These are phyloP conservation scores for Saussurea involucrata DNA, from an alignment of 129 eudicot genomes.

Conservation along the genomic window DNA sequence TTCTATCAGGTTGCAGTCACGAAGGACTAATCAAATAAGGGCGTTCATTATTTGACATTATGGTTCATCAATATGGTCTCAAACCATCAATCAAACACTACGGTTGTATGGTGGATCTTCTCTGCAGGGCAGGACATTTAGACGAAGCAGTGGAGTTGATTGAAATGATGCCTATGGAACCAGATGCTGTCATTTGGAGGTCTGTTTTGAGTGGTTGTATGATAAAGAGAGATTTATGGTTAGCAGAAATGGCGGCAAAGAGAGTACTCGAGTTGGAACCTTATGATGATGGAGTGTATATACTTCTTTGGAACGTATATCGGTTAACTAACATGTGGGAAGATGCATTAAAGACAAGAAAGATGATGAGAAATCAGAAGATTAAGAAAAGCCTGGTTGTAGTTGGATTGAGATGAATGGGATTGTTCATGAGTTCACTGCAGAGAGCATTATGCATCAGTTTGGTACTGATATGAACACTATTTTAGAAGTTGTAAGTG, in stretches of 20 bases:
- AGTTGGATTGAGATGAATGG: slow-evolving; percentile 65
- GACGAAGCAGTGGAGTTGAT: slow-evolving; percentile 43
- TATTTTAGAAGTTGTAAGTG: neutral
- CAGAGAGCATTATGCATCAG: slow-evolving; percentile 23
- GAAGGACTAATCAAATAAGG: slow-evolving; percentile 43
- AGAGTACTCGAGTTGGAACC: slow-evolving; percentile 50
- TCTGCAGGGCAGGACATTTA: slow-evolving; percentile 45
- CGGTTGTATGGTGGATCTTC: slow-evolving; percentile 62
- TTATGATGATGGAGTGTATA: slow-evolving; percentile 44
- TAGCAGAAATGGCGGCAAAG: slow-evolving; percentile 46
- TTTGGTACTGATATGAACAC: neutral
- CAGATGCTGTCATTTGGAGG: slow-evolving; percentile 71
- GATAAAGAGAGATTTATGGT: slow-evolving; percentile 26
- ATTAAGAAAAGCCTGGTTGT: slow-evolving; percentile 57
- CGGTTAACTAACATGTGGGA: slow-evolving; percentile 37
- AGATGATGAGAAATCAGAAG: slow-evolving; percentile 49
- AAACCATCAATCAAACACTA: slow-evolving; percentile 43
- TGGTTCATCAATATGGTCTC: slow-evolving; percentile 21
- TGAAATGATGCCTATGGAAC: slow-evolving; percentile 47
- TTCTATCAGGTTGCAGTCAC: slow-evolving; percentile 50
- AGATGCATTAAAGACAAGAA: slow-evolving; percentile 42
- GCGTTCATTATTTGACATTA: slow-evolving; percentile 25
- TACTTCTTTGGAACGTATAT: slow-evolving; percentile 43
- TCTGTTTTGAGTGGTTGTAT: slow-evolving; percentile 44
- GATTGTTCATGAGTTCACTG: slow-evolving; percentile 50